phyloP scores from a whole-genome alignment of 106 monocot species.

The Dactylorhiza incarnata region DNA sequence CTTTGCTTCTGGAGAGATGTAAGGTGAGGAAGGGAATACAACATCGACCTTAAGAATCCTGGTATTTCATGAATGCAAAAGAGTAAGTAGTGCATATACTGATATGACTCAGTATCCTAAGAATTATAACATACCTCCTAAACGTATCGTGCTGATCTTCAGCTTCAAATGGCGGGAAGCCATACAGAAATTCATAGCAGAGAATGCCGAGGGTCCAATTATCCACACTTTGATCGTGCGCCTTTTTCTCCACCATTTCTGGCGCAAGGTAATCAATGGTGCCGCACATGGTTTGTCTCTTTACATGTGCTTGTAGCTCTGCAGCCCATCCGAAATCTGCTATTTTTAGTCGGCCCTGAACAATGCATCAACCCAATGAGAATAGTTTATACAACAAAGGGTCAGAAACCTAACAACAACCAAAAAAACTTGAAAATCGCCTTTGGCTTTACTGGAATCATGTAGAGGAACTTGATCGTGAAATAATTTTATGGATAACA shows the following conservation, averaged over 20 bases:
- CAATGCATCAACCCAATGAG: neutral
- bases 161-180: slow-evolving; percentile 88
- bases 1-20: slow-evolving; percentile 30
- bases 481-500: neutral
- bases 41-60: slow-evolving; percentile 91
- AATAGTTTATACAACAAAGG: neutral
- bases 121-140: slow-evolving; percentile 33
- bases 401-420: no score
- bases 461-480: neutral
- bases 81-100: neutral
- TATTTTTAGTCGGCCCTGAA: slow-evolving; percentile 76
- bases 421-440: neutral
- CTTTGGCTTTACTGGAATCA: neutral
- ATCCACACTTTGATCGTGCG: slow-evolving; percentile 83
- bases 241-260: slow-evolving; percentile 89
- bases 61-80: neutral
- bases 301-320: slow-evolving; percentile 49
- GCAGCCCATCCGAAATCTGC: slow-evolving; percentile 97
- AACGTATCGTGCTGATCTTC: slow-evolving; percentile 67
- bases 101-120: neutral
- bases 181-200: slow-evolving; percentile 95
- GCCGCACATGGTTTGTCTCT: slow-evolving; percentile 88
- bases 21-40: slow-evolving; percentile 49
- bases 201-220: slow-evolving; percentile 94
- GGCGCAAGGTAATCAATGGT: slow-evolving; percentile 95